phyloP scores from a whole-genome alignment of 306 rosid genomes.

The Vachellia pachyceras region DNA sequence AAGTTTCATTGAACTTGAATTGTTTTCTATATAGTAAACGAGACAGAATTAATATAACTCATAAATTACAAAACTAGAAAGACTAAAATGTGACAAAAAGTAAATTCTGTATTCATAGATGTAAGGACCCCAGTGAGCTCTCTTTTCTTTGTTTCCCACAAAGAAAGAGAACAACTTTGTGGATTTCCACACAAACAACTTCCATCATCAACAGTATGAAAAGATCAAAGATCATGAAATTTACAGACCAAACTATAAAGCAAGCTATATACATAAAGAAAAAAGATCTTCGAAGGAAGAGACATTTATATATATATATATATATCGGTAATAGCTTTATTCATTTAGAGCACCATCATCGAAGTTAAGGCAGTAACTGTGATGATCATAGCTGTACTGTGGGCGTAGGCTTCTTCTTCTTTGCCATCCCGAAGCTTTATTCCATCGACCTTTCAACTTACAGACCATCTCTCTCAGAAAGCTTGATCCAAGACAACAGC shows the following conservation, averaged over 20 bases:
- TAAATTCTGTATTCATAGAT: neutral
- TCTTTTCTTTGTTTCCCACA: neutral
- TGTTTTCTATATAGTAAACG: neutral
- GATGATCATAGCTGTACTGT: slow-evolving; percentile 66
- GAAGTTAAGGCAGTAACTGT: slow-evolving; percentile 70
- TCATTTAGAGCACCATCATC: slow-evolving; percentile 55
- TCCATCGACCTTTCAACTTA: slow-evolving; percentile 65
- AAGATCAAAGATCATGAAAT: neutral
- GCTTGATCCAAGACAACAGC: slow-evolving; percentile 34
- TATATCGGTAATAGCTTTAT: slow-evolving; percentile 9
- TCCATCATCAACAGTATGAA: neutral
- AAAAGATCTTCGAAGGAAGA: neutral
- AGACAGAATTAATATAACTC: neutral
- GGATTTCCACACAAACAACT: neutral
- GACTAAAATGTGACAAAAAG: no score
- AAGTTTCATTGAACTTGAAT: neutral
- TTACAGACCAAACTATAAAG: neutral
- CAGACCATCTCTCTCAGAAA: slow-evolving; percentile 44
- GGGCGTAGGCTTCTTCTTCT: slow-evolving; percentile 35
- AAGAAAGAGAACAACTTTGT: neutral
- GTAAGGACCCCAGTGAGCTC: neutral
- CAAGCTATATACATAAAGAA: slow-evolving; percentile 4
- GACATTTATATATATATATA: neutral
- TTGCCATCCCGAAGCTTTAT: slow-evolving; percentile 45
- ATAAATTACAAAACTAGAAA: neutral